A percentile compares a stretch with the other conserved stretches of the same genome.
These are phyloP conservation scores for Trichosporon faecale DNA, from an alignment of 1,284 basidiomycete genomes.

Conservation along the genomic window DNA sequence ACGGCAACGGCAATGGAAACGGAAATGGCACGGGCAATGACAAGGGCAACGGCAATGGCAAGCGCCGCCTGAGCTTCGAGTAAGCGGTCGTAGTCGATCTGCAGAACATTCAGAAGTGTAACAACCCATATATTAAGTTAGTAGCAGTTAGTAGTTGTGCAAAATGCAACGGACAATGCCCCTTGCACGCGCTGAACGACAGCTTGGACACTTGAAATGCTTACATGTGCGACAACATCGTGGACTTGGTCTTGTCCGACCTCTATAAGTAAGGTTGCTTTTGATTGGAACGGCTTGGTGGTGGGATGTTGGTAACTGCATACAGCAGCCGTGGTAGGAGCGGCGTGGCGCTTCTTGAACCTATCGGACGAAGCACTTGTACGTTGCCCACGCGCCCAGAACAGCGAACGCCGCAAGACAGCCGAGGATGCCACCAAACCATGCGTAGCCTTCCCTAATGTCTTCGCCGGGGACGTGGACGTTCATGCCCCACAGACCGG, in stretches of 20 bases:
- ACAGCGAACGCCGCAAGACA: constrained; percentile 71
- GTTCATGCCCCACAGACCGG: constrained; percentile 60
- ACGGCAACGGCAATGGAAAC: not conserved
- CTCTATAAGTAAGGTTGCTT: not conserved
- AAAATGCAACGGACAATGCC: not conserved
- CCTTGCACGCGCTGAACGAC: not conserved
- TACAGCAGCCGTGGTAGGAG: not conserved
- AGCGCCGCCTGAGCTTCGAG: not conserved
- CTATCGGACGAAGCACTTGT: constrained; percentile 22
- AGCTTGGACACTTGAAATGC: not conserved
- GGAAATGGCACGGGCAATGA: not conserved
- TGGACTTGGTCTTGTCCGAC: not conserved
- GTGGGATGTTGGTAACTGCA: not conserved
- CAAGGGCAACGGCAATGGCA: not conserved
- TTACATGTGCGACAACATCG: not conserved
- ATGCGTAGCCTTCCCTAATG: constrained; percentile 55
- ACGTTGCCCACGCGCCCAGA: constrained; percentile 73
- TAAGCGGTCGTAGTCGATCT: not conserved
- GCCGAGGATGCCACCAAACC: constrained; percentile 84
- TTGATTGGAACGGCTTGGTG: not conserved
- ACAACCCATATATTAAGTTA: too few relatives aligned
- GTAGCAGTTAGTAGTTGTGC: not conserved
- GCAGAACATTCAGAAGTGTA: not conserved
- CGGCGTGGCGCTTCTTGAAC: not conserved
- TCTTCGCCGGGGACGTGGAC: constrained; percentile 74